phyloP scores from a whole-genome alignment of 306 rosid species.

The Medicago arabica region DNA sequence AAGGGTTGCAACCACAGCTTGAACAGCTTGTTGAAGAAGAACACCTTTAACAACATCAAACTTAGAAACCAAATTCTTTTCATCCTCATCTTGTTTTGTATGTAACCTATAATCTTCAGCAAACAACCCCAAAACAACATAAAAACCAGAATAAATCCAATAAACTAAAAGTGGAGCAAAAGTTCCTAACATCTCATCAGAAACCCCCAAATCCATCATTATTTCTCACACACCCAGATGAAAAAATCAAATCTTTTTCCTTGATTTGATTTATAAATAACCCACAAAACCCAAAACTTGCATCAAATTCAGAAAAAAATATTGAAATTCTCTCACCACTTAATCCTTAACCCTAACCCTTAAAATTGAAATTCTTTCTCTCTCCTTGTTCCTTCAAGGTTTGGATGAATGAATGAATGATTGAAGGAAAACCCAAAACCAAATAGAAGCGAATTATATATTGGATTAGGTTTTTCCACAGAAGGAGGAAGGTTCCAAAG shows the following conservation, averaged over 20 bases:
- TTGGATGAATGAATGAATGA: neutral
- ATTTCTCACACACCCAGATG: slow-evolving; percentile 13
- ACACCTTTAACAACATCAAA: slow-evolving; percentile 81
- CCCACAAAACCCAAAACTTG: slow-evolving; percentile 35
- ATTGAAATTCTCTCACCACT: too few relatives aligned
- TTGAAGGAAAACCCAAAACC: slow-evolving; percentile 15
- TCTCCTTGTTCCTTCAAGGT: slow-evolving; percentile 24
- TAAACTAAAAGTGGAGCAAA: slow-evolving; percentile 79
- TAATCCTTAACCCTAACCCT: slow-evolving; percentile 42
- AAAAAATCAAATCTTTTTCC: neutral
- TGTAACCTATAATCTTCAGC: slow-evolving; percentile 80
- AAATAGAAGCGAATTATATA: slow-evolving; percentile 31
- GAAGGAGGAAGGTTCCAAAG: slow-evolving; percentile 48
- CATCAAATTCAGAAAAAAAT: slow-evolving; percentile 8
- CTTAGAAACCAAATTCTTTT: slow-evolving; percentile 92
- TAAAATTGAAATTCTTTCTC: slow-evolving; percentile 32
- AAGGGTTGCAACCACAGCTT: slow-evolving; percentile 81
- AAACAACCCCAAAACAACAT: slow-evolving; percentile 61
- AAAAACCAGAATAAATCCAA: slow-evolving; percentile 88
- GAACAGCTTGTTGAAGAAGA: slow-evolving; percentile 82
- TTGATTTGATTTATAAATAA: slow-evolving; percentile 38
- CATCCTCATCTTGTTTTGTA: slow-evolving; percentile 79
- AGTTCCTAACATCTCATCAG: slow-evolving; percentile 90
- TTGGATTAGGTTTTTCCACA: slow-evolving; percentile 38
- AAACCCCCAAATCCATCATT: slow-evolving; percentile 76